Base-by-base conservation (phyloP, 129 eudicot genomes). In the Solidago caesia region DNA sequence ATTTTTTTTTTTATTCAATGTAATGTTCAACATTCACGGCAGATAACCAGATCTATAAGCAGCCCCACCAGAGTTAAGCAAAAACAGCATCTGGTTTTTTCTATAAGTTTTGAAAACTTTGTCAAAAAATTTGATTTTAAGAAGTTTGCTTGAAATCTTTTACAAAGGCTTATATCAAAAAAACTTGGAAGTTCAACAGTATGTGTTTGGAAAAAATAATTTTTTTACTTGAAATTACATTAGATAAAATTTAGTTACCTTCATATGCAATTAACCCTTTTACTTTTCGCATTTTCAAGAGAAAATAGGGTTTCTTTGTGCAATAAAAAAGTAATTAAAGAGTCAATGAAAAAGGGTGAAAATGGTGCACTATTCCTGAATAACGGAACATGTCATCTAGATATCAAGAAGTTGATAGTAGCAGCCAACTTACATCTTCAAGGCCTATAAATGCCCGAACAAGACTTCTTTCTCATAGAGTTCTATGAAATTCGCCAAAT, bases 371-470 rank as follows among this genome's bases (percentile, higher is more conserved):
- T 49, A 48, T 52, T n/a, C 13, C 42, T 49, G 43, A 5, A 70
- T 39, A 8, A 52, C 10, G 45, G 46, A 13, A 7, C 11, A 26
- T 58, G 43, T 25, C 42, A 29, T 29, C n/a, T 10, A 61, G 10
- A 29, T 29, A 61, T 60, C 21, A 8, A 26, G 6, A 15, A 48
- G 46, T 4, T 47, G 64, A 12, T 48, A 13, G 15, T 45, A 42
- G 67, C 11, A n/a, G 72, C 46, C 47, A 80, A 88, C 98, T 93
- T 90, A 93, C 98, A 90, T 93, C 98, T 81, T 90, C 98, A 46
- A 91, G 88, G 77, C 97, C 98, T 45, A 96, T 93, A 80, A 93
- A 90, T 25, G 96, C 87, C 47, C 97, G 83, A 70, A 86, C 92
- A 43, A 93, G 71, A 70, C 97, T 97, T 78, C 88, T 84, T 47